Percentiles rank a stretch among this genome's conserved stretches.
phyloP scores from a whole-genome alignment of 2,329 filamentous ascomycete species.

The Fusarium tricinctum region DNA sequence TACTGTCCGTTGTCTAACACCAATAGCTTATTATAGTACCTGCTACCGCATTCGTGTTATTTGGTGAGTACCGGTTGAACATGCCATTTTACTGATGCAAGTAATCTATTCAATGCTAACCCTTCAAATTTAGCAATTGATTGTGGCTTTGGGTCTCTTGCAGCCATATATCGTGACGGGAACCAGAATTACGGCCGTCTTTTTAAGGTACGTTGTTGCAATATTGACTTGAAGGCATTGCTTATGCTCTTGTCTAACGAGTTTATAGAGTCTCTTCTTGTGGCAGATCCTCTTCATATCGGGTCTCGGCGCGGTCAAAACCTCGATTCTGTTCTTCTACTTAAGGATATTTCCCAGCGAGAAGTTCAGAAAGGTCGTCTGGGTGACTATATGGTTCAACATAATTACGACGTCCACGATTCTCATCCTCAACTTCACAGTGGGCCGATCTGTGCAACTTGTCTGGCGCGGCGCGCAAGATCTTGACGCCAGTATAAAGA shows the following conservation, averaged over 20 bases:
- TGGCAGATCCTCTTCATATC: background rate
- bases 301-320: background rate
- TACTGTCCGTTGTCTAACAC: background rate
- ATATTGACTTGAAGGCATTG: background rate
- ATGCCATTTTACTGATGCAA: too few species aligned
- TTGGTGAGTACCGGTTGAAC: background rate
- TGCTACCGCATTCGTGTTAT: background rate
- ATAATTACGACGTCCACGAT: accelerated
- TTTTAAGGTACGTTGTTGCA: background rate
- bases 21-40: background rate
- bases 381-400: background rate
- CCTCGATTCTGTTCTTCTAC: slow-evolving; percentile 16
- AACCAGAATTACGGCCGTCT: background rate
- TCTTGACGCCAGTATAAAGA: accelerated
- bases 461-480: background rate
- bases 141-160: background rate
- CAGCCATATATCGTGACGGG: background rate
- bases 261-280: background rate
- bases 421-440: background rate
- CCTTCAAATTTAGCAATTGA: background rate
- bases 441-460: background rate
- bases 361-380: background rate
- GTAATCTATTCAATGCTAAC: too few species aligned
- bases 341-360: background rate
- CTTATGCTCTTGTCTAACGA: background rate